Conservation (phyloP, 2,329 filamentous ascomycete species). For the Lasiodiplodia sp. region DNA sequence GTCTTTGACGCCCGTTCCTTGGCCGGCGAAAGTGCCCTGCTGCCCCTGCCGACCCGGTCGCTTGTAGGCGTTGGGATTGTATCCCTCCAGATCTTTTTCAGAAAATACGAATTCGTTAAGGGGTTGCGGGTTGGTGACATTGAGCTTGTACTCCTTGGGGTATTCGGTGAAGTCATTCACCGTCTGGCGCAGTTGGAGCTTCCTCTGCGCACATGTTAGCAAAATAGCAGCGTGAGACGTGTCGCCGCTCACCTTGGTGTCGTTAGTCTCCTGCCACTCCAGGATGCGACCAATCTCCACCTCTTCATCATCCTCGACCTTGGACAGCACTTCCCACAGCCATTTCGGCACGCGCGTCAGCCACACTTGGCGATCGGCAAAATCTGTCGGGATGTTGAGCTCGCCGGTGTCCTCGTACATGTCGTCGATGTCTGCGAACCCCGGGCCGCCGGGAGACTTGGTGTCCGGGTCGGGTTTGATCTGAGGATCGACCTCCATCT, state of each 20-base stretch:
- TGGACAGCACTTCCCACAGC: conserved; percentile 46
- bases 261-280: conserved; percentile 24
- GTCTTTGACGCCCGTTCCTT: conserved; percentile 23
- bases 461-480: conserved; percentile 45
- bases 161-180: conserved; percentile 50
- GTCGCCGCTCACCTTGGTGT: conserved; percentile 21
- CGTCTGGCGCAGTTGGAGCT: conserved; percentile 30
- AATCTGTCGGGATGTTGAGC: conserved; percentile 44
- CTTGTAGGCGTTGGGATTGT: conserved; percentile 53
- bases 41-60: conserved; percentile 35
- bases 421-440: conserved; percentile 49
- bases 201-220: conserved; percentile 26
- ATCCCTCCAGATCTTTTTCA: conserved; percentile 89
- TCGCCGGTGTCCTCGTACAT: conserved; percentile 55
- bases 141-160: conserved; percentile 88
- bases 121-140: conserved; percentile 70
- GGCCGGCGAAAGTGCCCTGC: conserved; percentile 34
- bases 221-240: background rate
- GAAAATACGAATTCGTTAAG: conserved; percentile 91
- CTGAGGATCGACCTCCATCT: conserved; percentile 47
- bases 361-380: conserved; percentile 39
- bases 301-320: conserved; percentile 47
- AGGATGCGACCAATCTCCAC: conserved; percentile 47
- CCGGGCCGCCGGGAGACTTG: conserved; percentile 35
- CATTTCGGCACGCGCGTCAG: conserved; percentile 49